phyloP scores from a whole-genome alignment of 2,329 filamentous ascomycete genomes.

The Penicillium sp. region DNA sequence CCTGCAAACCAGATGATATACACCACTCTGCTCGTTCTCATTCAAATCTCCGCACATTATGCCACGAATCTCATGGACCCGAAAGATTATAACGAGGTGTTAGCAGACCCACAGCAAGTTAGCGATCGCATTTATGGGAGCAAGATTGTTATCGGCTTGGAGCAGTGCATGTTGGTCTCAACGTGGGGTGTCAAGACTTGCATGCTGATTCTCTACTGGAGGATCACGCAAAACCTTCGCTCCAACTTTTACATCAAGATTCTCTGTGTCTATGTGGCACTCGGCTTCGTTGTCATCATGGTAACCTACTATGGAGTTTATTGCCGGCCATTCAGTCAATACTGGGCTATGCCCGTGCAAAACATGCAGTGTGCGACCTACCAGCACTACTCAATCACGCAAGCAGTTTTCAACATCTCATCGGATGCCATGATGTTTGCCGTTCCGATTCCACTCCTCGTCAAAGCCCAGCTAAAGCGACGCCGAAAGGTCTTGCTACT shows the following conservation, averaged over 20 bases:
- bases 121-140: constrained; percentile 53
- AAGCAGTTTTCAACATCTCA: constrained; percentile 54
- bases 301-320: constrained; percentile 57
- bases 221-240: constrained; percentile 50
- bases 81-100: constrained; percentile 39
- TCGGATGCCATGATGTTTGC: constrained; percentile 49
- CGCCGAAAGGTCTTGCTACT: constrained; percentile 44
- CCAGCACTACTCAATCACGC: constrained; percentile 49
- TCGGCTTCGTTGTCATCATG: constrained; percentile 57
- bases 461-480: constrained; percentile 42
- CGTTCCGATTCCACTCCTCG: constrained; percentile 47
- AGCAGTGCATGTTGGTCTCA: constrained; percentile 57
- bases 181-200: constrained; percentile 60
- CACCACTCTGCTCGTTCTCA: constrained; percentile 41
- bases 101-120: constrained; percentile 49
- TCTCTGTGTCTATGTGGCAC: constrained; percentile 50
- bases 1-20: constrained; percentile 41
- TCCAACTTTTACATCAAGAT: constrained; percentile 47
- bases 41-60: constrained; percentile 46
- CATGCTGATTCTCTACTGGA: constrained; percentile 57
- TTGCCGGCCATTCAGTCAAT: constrained; percentile 57
- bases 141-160: constrained; percentile 57
- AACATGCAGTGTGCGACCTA: constrained; percentile 51
- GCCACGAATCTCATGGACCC: constrained; percentile 49
- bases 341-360: constrained; percentile 56